phyloP scores from a whole-genome alignment of 495 filamentous ascomycete genomes.

The Penicillium soppii region DNA sequence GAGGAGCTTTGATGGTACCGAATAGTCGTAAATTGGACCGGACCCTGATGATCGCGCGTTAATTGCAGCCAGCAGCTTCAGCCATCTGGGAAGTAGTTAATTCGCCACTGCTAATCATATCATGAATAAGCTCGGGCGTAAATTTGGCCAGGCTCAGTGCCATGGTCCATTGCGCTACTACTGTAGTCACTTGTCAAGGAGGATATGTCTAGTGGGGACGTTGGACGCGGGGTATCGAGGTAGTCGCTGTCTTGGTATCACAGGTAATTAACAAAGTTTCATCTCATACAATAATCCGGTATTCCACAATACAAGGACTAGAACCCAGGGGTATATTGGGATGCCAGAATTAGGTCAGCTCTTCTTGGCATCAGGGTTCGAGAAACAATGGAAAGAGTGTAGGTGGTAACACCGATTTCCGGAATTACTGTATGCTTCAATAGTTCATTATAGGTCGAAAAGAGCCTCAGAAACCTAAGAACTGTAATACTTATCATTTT shows the following conservation, averaged over 20 bases:
- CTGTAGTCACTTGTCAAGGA: not conserved
- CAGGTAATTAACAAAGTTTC: not conserved
- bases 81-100: slow-evolving; percentile 17
- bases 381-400: slow-evolving; percentile 4
- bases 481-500: too few relatives aligned
- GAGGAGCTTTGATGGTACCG: slow-evolving; percentile 22
- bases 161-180: slow-evolving; percentile 5
- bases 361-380: slow-evolving; percentile 1
- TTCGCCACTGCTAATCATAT: slow-evolving; percentile 24
- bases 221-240: not conserved
- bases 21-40: slow-evolving; percentile 24
- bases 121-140: slow-evolving; percentile 9
- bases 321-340: not conserved
- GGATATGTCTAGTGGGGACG: not conserved
- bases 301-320: slow-evolving; percentile 1
- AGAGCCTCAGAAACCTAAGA: too few relatives aligned
- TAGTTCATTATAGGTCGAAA: too few relatives aligned
- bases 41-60: slow-evolving; percentile 20
- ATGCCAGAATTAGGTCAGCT: not conserved
- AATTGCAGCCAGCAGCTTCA: slow-evolving; percentile 19
- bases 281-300: slow-evolving; percentile 4
- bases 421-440: too few relatives aligned
- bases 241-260: not conserved
- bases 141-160: slow-evolving; percentile 9
- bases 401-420: slow-evolving; percentile 4